Evolutionary conservation across 768 basidiomycete species (phyloP).

Genomic region (Boletus vinaceobasis): DNA sequence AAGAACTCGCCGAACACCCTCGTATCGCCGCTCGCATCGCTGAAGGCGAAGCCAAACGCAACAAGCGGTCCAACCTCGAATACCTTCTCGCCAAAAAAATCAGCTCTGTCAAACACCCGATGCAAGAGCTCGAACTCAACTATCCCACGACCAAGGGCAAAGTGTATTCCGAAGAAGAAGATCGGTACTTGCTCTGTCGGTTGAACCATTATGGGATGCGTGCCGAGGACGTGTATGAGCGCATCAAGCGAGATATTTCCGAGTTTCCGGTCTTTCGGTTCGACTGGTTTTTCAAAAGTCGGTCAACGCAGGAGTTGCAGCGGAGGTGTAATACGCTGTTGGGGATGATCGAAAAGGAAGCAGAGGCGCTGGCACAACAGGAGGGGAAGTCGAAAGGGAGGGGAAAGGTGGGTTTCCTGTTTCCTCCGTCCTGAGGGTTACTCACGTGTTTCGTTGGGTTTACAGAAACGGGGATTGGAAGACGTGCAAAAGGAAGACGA

Average conservation of each 20-base stretch:
- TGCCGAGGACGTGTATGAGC: conserved; percentile 85
- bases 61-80: conserved; percentile 78
- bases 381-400: conserved; percentile 63
- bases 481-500: conserved; percentile 53
- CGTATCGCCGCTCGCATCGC: conserved; percentile 80
- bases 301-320: conserved; percentile 85
- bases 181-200: conserved; percentile 89
- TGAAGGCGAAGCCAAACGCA: conserved; percentile 87
- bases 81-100: conserved; percentile 81
- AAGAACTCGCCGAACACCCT: conserved; percentile 67
- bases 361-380: conserved; percentile 60
- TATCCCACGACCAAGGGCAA: conserved; percentile 97
- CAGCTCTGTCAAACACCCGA: conserved; percentile 77
- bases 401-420: conserved; percentile 52
- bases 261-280: conserved; percentile 98
- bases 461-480: conserved; percentile 70
- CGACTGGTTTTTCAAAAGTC: conserved; percentile 97
- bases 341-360: conserved; percentile 92
- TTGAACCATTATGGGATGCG: conserved; percentile 89
- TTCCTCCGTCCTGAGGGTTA: neutral
- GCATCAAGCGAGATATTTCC: conserved; percentile 93
- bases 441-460: conserved; percentile 2
- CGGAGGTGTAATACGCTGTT: conserved; percentile 85
- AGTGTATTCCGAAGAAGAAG: conserved; percentile 95
- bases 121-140: conserved; percentile 95